Base-by-base conservation (phyloP, 2,329 filamentous ascomycete genomes). In the Cadophora malorum region DNA sequence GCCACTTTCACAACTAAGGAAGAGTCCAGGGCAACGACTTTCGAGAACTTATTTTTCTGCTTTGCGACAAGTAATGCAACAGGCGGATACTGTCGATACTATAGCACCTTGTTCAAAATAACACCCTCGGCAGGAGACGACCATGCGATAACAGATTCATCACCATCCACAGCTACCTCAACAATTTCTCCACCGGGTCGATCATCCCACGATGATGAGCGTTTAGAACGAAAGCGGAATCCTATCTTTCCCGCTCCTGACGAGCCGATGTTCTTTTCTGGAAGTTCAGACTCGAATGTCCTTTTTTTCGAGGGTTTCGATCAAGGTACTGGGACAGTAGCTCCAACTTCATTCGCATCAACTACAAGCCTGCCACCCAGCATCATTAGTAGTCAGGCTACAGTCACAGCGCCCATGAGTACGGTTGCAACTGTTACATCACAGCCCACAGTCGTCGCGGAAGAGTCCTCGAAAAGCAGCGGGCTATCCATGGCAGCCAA, bases 401-500 rank as follows among this genome's bases (percentile, higher is more conserved):
- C 52, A 35, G 16, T 35, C 21, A 65, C 55, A 65, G 10, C 14
- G 33, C 50, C 23, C 47, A 1, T 49, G 23, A 19, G 7, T 25
- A 31, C 33, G 12, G 33, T 35, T 62, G 62, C 31, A 21, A 63
- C 63, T 2, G 14, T 25, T 25, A 64, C 67, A 16, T 9, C 55
- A 19, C 16, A 33, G 16, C n/a, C 61, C 7, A 10, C 53, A 35
- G 16, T 52, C 10, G 41, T 6, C 7, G 4, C 4, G 5, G 12
- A 9, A 16, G 9, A 49, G 3, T 64, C 59, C 19, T 14, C 49
- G 0, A 66, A 60, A 45, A 53, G 61, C 33, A 35, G 56, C 21
- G 66, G 66, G 12, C 70, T 75, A 12, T 68, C 69, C 10, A 61
- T 63, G 1, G 71, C 67, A 6, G 71, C 71, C 2, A 73, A 71